These are phyloP conservation scores for Tagetes patula DNA, from an alignment of 129 eudicot genomes.

Conservation along the genomic window DNA sequence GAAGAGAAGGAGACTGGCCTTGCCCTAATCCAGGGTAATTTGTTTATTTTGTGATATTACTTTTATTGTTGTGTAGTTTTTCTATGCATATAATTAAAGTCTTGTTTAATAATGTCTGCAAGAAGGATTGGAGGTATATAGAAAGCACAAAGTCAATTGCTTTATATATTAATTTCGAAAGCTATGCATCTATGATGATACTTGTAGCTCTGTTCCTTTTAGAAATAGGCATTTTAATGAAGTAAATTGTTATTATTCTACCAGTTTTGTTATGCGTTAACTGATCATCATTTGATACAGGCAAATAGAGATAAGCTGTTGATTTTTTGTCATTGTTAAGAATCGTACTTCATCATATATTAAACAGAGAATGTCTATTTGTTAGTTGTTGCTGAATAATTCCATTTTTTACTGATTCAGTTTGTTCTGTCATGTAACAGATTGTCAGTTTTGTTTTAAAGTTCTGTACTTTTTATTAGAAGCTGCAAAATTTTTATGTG, in stretches of 20 bases:
- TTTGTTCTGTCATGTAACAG: background rate
- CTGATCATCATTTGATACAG: background rate
- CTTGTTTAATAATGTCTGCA: background rate
- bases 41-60: conserved; percentile 18
- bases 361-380: background rate
- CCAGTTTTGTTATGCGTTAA: conserved; percentile 6
- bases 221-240: background rate
- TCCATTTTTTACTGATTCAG: background rate
- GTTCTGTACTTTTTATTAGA: background rate
- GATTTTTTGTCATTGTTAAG: background rate
- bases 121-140: conserved; percentile 2
- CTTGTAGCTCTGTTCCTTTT: background rate
- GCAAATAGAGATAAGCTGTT: background rate
- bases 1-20: conserved; percentile 99
- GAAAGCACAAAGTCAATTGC: background rate
- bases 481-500: conserved; percentile 11
- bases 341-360: background rate
- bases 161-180: background rate
- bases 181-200: background rate
- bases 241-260: background rate
- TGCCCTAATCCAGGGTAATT: conserved; percentile 85
- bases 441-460: background rate
- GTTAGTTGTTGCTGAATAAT: background rate
- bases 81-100: background rate
- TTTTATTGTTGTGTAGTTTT: background rate